Conservation (phyloP, 1,139 yeast genomes). For the Zygoascus sp. region DNA sequence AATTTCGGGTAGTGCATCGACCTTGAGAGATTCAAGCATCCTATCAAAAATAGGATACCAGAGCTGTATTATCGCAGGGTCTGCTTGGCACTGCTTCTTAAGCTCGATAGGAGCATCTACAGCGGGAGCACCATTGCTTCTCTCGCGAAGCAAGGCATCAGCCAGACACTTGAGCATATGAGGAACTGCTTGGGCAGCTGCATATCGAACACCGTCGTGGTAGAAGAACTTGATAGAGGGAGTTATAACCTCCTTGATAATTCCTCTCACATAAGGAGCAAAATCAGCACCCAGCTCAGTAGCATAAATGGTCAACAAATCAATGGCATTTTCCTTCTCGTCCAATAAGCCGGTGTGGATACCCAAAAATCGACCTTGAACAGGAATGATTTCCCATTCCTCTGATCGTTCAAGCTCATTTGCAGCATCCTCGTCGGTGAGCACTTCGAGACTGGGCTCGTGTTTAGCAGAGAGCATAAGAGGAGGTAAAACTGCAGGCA, state of each 20-base stretch:
- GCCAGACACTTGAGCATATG: conserved; percentile 68
- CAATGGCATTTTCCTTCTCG: conserved; percentile 90
- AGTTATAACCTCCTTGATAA: conserved; percentile 71
- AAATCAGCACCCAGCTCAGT: conserved; percentile 78
- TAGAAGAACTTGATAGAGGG: conserved; percentile 89
- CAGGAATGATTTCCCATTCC: conserved; percentile 91
- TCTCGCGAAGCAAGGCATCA: conserved; percentile 39
- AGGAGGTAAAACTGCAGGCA: conserved; percentile 88
- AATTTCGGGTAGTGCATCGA: conserved; percentile 83
- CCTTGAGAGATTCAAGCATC: conserved; percentile 60
- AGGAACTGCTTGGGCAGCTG: conserved; percentile 82
- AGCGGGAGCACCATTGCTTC: conserved; percentile 27
- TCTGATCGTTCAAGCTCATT: conserved; percentile 80
- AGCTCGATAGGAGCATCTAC: conserved; percentile 39
- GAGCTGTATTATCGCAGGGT: conserved; percentile 48
- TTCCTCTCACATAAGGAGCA: conserved; percentile 75
- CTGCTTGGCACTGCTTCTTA: conserved; percentile 25
- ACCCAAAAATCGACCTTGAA: conserved; percentile 90
- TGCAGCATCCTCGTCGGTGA: conserved; percentile 82
- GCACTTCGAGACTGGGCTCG: conserved; percentile 78
- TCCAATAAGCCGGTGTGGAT: conserved; percentile 89
- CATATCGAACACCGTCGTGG: conserved; percentile 90
- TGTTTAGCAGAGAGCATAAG: conserved; percentile 79
- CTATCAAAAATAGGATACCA: conserved; percentile 73
- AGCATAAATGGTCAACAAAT: conserved; percentile 81